Evolutionary conservation across 164 flowering plant species (phyloP).

Genomic region (Tetrastigma voinierianum): DNA sequence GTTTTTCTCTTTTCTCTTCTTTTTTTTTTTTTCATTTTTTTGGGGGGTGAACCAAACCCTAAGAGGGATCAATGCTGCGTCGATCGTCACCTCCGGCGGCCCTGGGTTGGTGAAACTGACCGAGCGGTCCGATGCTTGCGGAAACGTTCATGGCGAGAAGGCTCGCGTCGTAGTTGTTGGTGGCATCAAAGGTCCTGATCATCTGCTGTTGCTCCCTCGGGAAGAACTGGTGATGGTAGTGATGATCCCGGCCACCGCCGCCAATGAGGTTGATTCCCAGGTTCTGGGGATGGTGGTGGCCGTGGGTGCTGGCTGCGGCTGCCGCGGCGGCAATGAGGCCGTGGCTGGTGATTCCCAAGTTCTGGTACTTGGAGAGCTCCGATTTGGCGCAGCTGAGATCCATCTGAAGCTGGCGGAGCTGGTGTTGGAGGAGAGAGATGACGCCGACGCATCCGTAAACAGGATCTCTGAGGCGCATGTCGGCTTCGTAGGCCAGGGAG

Average conservation of each 20-base stretch:
- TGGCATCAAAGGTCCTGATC: slow-evolving; percentile 35
- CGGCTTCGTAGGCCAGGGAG: slow-evolving; percentile 87
- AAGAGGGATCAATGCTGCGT: slow-evolving; percentile 57
- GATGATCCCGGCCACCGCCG: slow-evolving; percentile 28
- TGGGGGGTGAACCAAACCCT: no score
- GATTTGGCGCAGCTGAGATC: slow-evolving; percentile 80
- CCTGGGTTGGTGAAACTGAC: slow-evolving; percentile 57
- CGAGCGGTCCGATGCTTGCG: slow-evolving; percentile 51
- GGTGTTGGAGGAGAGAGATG: slow-evolving; percentile 80
- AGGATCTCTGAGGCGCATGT: slow-evolving; percentile 85
- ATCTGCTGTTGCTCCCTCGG: slow-evolving; percentile 39
- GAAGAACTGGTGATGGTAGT: slow-evolving; percentile 46
- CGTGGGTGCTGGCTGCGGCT: slow-evolving; percentile 26
- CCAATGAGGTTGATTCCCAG: slow-evolving; percentile 44
- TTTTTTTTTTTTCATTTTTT: no score
- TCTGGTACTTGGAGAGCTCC: slow-evolving; percentile 82
- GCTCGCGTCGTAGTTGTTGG: slow-evolving; percentile 44
- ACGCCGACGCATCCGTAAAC: slow-evolving; percentile 94
- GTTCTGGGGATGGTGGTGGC: slow-evolving; percentile 35
- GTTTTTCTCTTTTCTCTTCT: no score
- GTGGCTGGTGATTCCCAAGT: slow-evolving; percentile 40
- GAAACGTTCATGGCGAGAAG: slow-evolving; percentile 56
- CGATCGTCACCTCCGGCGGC: slow-evolving; percentile 65
- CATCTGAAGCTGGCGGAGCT: slow-evolving; percentile 77
- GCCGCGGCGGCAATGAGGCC: slow-evolving; percentile 47